phyloP scores from a whole-genome alignment of 306 rosid species.

The Hippophae tibetana region DNA sequence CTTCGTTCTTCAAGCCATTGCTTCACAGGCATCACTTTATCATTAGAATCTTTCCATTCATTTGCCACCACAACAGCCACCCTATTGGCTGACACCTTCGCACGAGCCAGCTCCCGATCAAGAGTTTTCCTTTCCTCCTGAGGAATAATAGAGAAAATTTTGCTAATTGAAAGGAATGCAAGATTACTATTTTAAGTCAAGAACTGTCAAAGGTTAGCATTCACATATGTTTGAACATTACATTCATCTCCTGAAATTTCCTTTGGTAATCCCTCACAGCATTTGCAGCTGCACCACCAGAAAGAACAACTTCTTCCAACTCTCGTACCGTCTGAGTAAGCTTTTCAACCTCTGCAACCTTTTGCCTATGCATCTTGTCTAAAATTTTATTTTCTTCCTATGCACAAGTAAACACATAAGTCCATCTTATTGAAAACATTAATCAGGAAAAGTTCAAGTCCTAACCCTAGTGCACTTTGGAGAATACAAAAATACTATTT shows the following conservation, averaged over 20 bases:
- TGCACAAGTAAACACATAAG: conserved; percentile 10
- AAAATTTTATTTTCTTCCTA: conserved; percentile 90
- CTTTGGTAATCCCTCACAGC: conserved; percentile 94
- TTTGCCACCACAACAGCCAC: conserved; percentile 93
- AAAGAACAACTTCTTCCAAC: conserved; percentile 87
- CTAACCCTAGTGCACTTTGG: conserved; percentile 5
- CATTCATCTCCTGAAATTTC: conserved; percentile 90
- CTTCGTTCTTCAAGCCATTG: conserved; percentile 94
- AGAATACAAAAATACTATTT: background rate
- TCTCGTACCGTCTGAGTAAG: conserved; percentile 83
- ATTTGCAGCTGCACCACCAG: conserved; percentile 95
- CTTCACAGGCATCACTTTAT: conserved; percentile 86
- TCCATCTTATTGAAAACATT: conserved; percentile 4
- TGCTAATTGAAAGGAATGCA: conserved; percentile 27
- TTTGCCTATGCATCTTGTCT: conserved; percentile 79
- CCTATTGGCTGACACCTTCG: conserved; percentile 78
- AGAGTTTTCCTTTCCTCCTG: conserved; percentile 76
- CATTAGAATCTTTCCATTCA: conserved; percentile 88
- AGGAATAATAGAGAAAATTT: background rate
- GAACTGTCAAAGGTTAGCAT: too few relatives aligned
- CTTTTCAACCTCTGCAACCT: conserved; percentile 93
- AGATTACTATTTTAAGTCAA: too few relatives aligned
- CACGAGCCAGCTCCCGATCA: conserved; percentile 92
- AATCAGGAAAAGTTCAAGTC: background rate
- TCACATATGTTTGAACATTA: conserved; percentile 25